Evolutionary conservation across 2,329 filamentous ascomycete genomes (phyloP).

Genomic region (Allantophomopsis lycopodina): DNA sequence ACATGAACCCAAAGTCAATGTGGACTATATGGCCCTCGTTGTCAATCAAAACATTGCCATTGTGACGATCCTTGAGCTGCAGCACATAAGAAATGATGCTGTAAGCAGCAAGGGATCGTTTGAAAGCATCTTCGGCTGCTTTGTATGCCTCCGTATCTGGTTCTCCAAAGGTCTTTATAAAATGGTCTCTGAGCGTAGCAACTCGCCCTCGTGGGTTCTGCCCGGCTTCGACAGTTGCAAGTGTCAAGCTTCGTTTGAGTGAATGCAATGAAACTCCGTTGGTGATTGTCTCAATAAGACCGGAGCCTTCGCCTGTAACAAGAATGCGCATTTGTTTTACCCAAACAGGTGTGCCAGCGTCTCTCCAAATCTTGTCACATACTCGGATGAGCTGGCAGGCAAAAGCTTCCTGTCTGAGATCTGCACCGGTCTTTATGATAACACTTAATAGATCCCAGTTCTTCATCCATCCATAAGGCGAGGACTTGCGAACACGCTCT

Average conservation of each 20-base stretch:
- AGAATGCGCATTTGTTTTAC: slow-evolving; percentile 79
- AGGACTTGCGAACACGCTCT: slow-evolving; percentile 70
- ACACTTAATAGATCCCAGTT: slow-evolving; percentile 82
- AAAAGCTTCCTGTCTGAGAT: slow-evolving; percentile 74
- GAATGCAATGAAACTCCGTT: slow-evolving; percentile 82
- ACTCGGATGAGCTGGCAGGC: slow-evolving; percentile 74
- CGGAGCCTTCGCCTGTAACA: slow-evolving; percentile 73
- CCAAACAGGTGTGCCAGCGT: slow-evolving; percentile 67
- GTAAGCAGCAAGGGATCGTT: slow-evolving; percentile 70
- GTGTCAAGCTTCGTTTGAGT: slow-evolving; percentile 67
- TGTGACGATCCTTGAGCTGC: slow-evolving; percentile 76
- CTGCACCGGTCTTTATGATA: slow-evolving; percentile 76
- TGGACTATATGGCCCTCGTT: slow-evolving; percentile 79
- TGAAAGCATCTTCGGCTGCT: slow-evolving; percentile 65
- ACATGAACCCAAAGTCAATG: slow-evolving; percentile 84
- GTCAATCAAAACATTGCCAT: slow-evolving; percentile 76
- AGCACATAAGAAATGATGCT: slow-evolving; percentile 75
- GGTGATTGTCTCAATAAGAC: slow-evolving; percentile 77
- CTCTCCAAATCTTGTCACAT: slow-evolving; percentile 70
- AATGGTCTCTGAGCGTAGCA: slow-evolving; percentile 71
- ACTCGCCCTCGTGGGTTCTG: slow-evolving; percentile 63
- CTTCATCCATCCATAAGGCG: slow-evolving; percentile 79
- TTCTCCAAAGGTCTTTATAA: slow-evolving; percentile 64
- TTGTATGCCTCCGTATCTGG: slow-evolving; percentile 55
- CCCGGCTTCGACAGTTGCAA: slow-evolving; percentile 59